Conservation (phyloP, 805 yeast species). For the Alloascoidea africana region DNA sequence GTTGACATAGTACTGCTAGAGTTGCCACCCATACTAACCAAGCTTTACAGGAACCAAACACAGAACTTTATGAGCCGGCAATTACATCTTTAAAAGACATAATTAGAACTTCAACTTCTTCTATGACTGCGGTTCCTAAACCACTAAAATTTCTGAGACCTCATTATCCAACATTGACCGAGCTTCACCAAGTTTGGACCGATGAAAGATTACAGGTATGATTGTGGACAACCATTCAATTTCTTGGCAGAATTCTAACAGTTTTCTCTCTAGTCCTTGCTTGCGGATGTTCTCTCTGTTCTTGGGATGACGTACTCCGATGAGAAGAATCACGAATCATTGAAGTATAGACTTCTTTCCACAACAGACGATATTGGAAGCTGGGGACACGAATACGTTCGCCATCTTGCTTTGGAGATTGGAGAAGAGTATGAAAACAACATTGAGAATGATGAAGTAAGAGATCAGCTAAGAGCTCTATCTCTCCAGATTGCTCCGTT, state of each 20-base stretch:
- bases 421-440: conserved; percentile 69
- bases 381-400: conserved; percentile 98
- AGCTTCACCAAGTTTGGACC: conserved; percentile 55
- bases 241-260: neutral
- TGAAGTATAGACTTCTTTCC: conserved; percentile 62
- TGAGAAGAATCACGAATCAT: conserved; percentile 61
- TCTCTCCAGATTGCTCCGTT: conserved; percentile 73
- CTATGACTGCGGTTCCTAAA: conserved; percentile 99
- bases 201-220: conserved; percentile 19
- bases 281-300: conserved; percentile 86
- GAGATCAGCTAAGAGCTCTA: conserved; percentile 36
- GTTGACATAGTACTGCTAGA: too few relatives aligned
- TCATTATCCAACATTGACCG: conserved; percentile 54
- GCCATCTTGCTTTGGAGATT: conserved; percentile 90
- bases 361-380: conserved; percentile 44
- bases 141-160: conserved; percentile 94
- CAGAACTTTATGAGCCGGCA: conserved; percentile 38
- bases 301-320: conserved; percentile 90
- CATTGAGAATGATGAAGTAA: conserved; percentile 20
- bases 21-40: neutral
- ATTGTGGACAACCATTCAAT: neutral
- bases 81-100: conserved; percentile 56
- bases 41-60: conserved; percentile 16
- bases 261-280: conserved; percentile 23
- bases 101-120: conserved; percentile 86